These are phyloP conservation scores for Trametes sp. DNA, from an alignment of 1,284 basidiomycete genomes.

Conservation along the genomic window DNA sequence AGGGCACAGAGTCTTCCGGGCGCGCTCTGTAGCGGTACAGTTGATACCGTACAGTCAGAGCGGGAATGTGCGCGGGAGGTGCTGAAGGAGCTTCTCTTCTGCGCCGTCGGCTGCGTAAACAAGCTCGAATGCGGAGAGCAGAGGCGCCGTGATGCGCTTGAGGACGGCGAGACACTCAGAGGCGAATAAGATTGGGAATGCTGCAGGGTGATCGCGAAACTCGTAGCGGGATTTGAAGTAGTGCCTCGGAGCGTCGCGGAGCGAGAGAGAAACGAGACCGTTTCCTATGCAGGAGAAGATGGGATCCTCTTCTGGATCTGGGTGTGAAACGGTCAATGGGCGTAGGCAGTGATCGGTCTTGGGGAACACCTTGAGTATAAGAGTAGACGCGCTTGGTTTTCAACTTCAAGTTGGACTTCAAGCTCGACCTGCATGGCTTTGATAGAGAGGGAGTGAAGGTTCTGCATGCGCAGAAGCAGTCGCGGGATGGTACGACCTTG, in stretches of 20 bases:
- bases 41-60: slow-evolving; percentile 12
- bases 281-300: not conserved
- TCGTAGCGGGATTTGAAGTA: not conserved
- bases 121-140: slow-evolving; percentile 17
- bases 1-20: slow-evolving; percentile 4
- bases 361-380: not conserved
- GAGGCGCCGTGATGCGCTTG: slow-evolving; percentile 6
- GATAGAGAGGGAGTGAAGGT: not conserved
- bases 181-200: not conserved
- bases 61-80: slow-evolving; percentile 7
- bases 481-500: not conserved
- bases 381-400: not conserved
- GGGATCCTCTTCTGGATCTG: slow-evolving; percentile 9
- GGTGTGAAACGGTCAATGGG: slow-evolving; percentile 5
- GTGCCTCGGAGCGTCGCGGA: not conserved
- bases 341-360: not conserved
- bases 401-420: too few species aligned
- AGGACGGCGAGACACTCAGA: not conserved
- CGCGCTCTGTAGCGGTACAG: slow-evolving; percentile 14
- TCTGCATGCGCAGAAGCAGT: slow-evolving; percentile 1
- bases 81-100: slow-evolving; percentile 18
- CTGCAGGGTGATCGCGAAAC: not conserved
- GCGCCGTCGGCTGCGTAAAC: slow-evolving; percentile 11
- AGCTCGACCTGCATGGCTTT: not conserved
- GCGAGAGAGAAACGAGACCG: not conserved